phyloP scores from a whole-genome alignment of 2,329 filamentous ascomycete species.

The Fonsecaea multimorphosa region DNA sequence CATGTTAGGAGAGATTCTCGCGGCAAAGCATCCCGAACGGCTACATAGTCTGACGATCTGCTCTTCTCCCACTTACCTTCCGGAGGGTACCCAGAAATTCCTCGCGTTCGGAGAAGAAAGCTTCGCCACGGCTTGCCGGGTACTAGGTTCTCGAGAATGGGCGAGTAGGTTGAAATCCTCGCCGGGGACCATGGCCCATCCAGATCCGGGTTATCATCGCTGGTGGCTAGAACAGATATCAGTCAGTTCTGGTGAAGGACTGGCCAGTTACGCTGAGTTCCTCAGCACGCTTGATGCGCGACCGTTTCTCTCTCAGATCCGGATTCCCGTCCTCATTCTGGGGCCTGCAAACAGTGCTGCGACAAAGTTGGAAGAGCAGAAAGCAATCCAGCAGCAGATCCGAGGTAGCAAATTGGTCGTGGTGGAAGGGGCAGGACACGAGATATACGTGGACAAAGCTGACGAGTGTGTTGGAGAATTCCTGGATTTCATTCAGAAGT shows the following conservation, averaged over 20 bases:
- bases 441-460: conserved; percentile 26
- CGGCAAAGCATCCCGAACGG: conserved; percentile 21
- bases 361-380: conserved; percentile 25
- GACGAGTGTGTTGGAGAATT: conserved; percentile 13
- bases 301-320: conserved; percentile 21
- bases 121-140: conserved; percentile 21
- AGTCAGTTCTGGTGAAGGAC: conserved; percentile 21
- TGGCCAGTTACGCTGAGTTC: conserved; percentile 29
- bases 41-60: conserved; percentile 24
- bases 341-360: conserved; percentile 29
- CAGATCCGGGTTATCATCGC: conserved; percentile 17
- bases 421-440: conserved; percentile 23
- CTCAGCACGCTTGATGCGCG: conserved; percentile 24
- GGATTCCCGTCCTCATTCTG: conserved; percentile 23
- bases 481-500: conserved; percentile 5
- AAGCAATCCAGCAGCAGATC: conserved; percentile 16
- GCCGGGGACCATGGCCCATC: conserved; percentile 26
- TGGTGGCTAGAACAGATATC: conserved; percentile 31
- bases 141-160: conserved; percentile 20
- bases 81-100: conserved; percentile 11
- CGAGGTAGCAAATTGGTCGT: conserved; percentile 6
- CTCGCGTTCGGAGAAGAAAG: conserved; percentile 22
- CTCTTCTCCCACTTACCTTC: conserved; percentile 24
- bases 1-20: conserved; percentile 29
- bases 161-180: conserved; percentile 11